Percentiles rank a stretch among this genome's conserved stretches.
Conservation (phyloP, 176 grass and related monocot species). For the Phoenix roebelenii region DNA sequence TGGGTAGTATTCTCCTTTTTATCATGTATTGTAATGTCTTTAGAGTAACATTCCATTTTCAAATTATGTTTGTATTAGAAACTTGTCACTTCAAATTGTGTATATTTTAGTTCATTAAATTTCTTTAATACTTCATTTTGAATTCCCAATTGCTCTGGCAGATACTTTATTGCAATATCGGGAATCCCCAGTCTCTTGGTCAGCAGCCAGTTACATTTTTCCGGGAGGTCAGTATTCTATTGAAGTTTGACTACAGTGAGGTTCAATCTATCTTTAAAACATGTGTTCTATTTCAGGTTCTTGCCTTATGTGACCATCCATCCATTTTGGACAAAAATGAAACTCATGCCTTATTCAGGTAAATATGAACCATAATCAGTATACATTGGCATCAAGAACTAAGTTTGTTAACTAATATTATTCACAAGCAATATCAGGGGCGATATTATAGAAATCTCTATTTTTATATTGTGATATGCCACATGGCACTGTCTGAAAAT, state of each 20-base stretch:
- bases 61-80: too few species aligned
- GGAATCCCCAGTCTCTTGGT: constrained; percentile 61
- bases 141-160: constrained; percentile 10
- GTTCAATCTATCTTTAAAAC: constrained; percentile 1
- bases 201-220: constrained; percentile 58
- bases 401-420: too few species aligned
- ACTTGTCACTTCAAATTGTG: too few species aligned
- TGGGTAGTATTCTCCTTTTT: too few species aligned
- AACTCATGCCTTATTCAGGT: constrained; percentile 56
- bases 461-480: too few species aligned
- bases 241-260: constrained; percentile 4
- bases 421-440: too few species aligned
- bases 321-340: constrained; percentile 33
- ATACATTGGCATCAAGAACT: neutral
- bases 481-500: too few species aligned
- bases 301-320: constrained; percentile 66
- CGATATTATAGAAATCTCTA: too few species aligned
- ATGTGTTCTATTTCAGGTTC: constrained; percentile 37
- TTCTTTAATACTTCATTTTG: neutral
- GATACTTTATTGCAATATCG: constrained; percentile 63
- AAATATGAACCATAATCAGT: neutral
- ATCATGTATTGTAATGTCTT: too few species aligned
- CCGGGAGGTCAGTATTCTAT: constrained; percentile 36
- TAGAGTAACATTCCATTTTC: too few species aligned
- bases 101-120: neutral